Percentiles rank a stretch among this genome's conserved stretches.
Conservation (phyloP, 2,329 filamentous ascomycete species). For the Chaetomiaceae sp. region DNA sequence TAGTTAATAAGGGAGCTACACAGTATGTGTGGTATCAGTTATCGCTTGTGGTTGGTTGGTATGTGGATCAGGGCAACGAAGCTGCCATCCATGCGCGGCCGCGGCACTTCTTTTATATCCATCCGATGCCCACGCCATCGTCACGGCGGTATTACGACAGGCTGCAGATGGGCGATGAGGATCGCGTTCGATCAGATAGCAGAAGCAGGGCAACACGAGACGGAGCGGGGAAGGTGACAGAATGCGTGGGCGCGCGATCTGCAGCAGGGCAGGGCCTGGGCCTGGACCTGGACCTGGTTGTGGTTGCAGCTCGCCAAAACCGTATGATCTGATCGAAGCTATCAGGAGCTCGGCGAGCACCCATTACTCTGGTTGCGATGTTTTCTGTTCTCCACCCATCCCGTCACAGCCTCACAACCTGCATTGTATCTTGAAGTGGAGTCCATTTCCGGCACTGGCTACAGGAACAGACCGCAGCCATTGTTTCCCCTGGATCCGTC, state of each 20-base stretch:
- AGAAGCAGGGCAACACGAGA: constrained; percentile 10
- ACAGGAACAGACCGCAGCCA: too few relatives aligned
- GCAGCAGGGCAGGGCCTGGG: neutral
- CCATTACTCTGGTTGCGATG: too few relatives aligned
- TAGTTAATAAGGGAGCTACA: too few relatives aligned
- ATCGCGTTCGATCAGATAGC: neutral
- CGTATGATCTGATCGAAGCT: neutral
- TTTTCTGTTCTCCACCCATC: too few relatives aligned
- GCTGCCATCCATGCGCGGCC: neutral
- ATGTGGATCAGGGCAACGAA: neutral
- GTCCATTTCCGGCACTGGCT: too few relatives aligned
- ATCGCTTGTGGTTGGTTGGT: neutral
- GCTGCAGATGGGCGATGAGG: neutral
- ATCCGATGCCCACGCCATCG: neutral
- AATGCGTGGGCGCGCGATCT: neutral
- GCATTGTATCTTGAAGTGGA: too few relatives aligned
- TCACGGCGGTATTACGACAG: constrained; percentile 1
- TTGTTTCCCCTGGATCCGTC: too few relatives aligned
- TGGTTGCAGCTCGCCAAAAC: neutral
- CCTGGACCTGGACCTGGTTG: too few relatives aligned
- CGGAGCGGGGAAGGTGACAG: neutral
- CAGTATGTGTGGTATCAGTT: neutral
- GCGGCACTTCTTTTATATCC: neutral
- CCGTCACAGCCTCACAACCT: too few relatives aligned
- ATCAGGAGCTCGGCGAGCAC: too few relatives aligned